Percentiles rank a stretch among this genome's conserved stretches.
phyloP scores from a whole-genome alignment of 176 grass and related monocot species.

The Hordeum marinum region DNA sequence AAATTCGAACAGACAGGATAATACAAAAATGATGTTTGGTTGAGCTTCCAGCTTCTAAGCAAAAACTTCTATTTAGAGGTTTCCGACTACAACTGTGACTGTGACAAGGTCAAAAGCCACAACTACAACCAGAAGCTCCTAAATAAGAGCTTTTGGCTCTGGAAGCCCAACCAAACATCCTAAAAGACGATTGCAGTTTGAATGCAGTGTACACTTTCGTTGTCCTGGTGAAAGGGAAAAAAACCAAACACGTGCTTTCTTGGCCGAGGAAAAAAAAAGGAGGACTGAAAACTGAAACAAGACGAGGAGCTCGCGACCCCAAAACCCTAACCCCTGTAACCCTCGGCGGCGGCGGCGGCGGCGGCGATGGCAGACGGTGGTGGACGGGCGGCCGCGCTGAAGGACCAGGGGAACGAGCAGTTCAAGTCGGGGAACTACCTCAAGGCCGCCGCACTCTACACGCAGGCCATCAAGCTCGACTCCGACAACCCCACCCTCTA shows the following conservation, averaged over 20 bases:
- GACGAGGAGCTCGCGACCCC: neutral
- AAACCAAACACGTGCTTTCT: neutral
- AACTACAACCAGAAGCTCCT: no score
- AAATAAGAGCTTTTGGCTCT: no score
- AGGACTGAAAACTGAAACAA: neutral
- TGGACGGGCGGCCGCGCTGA: conserved; percentile 28
- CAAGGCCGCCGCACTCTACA: conserved; percentile 90
- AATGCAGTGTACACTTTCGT: neutral
- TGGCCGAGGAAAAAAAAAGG: neutral
- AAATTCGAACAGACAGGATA: neutral
- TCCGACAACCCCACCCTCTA: conserved; percentile 79
- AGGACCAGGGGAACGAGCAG: conserved; percentile 91
- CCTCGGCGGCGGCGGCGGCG: conserved; percentile 40
- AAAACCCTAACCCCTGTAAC: conserved; percentile 48
- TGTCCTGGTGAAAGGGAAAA: neutral
- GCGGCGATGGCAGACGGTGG: conserved; percentile 16
- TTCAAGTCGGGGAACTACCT: conserved; percentile 94
- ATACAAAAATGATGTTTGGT: no score
- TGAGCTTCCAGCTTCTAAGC: no score
- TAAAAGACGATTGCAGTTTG: neutral
- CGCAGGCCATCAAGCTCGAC: conserved; percentile 94
- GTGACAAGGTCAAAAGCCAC: no score
- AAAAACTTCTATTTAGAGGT: no score
- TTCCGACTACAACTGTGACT: no score
- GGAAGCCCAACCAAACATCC: no score